Base-by-base conservation (phyloP, 1,284 basidiomycete genomes). In the Testicularia cyperi region DNA sequence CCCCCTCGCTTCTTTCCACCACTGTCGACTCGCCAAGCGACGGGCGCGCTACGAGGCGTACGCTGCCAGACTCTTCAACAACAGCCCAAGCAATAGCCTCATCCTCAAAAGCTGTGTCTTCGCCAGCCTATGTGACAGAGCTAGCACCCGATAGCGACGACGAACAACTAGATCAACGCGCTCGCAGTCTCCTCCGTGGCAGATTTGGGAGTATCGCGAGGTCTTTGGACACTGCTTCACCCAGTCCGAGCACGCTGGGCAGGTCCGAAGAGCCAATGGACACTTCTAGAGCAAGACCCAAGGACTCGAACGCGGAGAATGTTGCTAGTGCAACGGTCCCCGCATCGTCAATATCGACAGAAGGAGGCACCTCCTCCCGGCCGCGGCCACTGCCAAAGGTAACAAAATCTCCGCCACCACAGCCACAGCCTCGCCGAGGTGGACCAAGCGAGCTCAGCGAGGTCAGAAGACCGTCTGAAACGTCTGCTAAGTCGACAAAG, bases 181-280 rank as follows among this genome's bases (percentile, higher is more conserved):
- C 58, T 9, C 43, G 44, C 7, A 38, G 21, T 30, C 36, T 62
- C 20, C 43, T 62, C 8, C 30, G 43, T 23, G 37, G 58, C 5
- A 26, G 58, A 10, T 62, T 62, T 25, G 58, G 58, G 14, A 56
- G 44, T 22, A 41, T 52, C 2, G 35, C 58, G n/a, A 36, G 58
- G 27, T 56, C 52, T 2, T 26, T 56, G n/a, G 39, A 36, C 16
- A 8, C 18, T 10, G 6, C 16, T 13, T 10, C 33, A 10, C 9
- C 33, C 30, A 12, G 15, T 8, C 8, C 30, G 30, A 32, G 12
- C 30, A 32, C 30, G 16, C 30, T 18, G n/a, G n/a, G n/a, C n/a
- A n/a, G n/a, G n/a, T n/a, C n/a, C n/a, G n/a, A n/a, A n/a, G n/a
- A n/a, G n/a, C n/a, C n/a, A n/a, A n/a, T n/a, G n/a, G n/a, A n/a